Evolutionary conservation across 495 filamentous ascomycete species (phyloP).

Genomic region (Penicillium flavigenum): DNA sequence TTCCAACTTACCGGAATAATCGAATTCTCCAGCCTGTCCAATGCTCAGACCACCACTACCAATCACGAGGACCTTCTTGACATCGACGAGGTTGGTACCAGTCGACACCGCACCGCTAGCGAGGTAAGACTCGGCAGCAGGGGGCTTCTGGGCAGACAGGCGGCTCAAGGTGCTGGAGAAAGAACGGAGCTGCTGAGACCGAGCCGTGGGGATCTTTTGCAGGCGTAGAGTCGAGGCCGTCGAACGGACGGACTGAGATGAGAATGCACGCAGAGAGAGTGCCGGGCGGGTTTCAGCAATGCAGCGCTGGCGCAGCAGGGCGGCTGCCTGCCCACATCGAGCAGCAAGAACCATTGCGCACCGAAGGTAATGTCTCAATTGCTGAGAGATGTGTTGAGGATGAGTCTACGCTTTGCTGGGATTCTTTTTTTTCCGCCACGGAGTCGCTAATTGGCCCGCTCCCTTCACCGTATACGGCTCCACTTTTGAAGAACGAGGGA

Average conservation of each 20-base stretch:
- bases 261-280: conserved; percentile 43
- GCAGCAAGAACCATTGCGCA: conserved; percentile 52
- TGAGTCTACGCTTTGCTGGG: conserved; percentile 26
- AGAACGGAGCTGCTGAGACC: conserved; percentile 46
- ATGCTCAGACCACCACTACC: conserved; percentile 94
- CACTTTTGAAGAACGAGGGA: conserved; percentile 20
- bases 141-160: conserved; percentile 60
- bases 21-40: conserved; percentile 95
- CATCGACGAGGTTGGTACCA: conserved; percentile 73
- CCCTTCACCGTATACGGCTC: conserved; percentile 31
- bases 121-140: conserved; percentile 84
- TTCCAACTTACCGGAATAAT: conserved; percentile 77
- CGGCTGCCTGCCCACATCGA: conserved; percentile 51
- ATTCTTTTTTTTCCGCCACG: conserved; percentile 32
- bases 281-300: conserved; percentile 43
- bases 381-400: conserved; percentile 22
- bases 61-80: conserved; percentile 93
- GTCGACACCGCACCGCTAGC: conserved; percentile 78
- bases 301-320: conserved; percentile 48
- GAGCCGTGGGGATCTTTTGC: conserved; percentile 40
- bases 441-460: conserved; percentile 28
- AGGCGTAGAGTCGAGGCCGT: conserved; percentile 39
- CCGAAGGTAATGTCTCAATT: conserved; percentile 28
- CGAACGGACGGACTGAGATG: conserved; percentile 40
- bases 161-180: conserved; percentile 45